Evolutionary conservation across 1,284 basidiomycete genomes (phyloP).

Genomic region (Peniophora sp.): DNA sequence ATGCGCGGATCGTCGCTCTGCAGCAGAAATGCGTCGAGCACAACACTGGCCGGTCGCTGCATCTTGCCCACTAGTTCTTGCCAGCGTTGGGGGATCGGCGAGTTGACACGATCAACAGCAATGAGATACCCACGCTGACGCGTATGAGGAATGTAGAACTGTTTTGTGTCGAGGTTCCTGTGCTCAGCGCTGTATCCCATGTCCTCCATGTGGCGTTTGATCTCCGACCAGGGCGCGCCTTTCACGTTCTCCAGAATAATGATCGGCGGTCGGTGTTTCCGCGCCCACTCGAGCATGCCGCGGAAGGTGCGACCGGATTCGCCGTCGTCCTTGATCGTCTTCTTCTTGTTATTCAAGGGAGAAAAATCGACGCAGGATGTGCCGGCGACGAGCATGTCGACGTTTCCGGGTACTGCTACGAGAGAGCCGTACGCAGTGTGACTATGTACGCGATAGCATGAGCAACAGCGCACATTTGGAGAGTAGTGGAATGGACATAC

Average conservation of each 20-base stretch:
- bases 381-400: slow-evolving; percentile 86
- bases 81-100: slow-evolving; percentile 67
- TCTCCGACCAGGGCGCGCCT: slow-evolving; percentile 80
- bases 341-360: slow-evolving; percentile 88
- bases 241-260: slow-evolving; percentile 95
- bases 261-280: slow-evolving; percentile 78
- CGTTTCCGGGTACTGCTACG: slow-evolving; percentile 82
- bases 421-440: slow-evolving; percentile 89
- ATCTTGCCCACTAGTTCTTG: slow-evolving; percentile 57
- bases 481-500: slow-evolving; percentile 49
- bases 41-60: slow-evolving; percentile 80
- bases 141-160: slow-evolving; percentile 93
- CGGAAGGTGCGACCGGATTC: slow-evolving; percentile 88
- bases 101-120: slow-evolving; percentile 62
- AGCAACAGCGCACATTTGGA: not conserved
- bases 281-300: slow-evolving; percentile 92
- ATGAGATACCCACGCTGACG: slow-evolving; percentile 84
- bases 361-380: slow-evolving; percentile 98
- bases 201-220: slow-evolving; percentile 69
- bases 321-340: slow-evolving; percentile 80
- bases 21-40: slow-evolving; percentile 88
- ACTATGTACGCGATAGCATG: slow-evolving; percentile 29
- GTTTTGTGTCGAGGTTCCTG: slow-evolving; percentile 82
- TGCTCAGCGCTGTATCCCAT: slow-evolving; percentile 74
- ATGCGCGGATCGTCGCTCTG: slow-evolving; percentile 88